Percentiles rank a stretch among this genome's conserved stretches.
phyloP scores from a whole-genome alignment of 495 filamentous ascomycete genomes.

The Aspergillus baeticus region DNA sequence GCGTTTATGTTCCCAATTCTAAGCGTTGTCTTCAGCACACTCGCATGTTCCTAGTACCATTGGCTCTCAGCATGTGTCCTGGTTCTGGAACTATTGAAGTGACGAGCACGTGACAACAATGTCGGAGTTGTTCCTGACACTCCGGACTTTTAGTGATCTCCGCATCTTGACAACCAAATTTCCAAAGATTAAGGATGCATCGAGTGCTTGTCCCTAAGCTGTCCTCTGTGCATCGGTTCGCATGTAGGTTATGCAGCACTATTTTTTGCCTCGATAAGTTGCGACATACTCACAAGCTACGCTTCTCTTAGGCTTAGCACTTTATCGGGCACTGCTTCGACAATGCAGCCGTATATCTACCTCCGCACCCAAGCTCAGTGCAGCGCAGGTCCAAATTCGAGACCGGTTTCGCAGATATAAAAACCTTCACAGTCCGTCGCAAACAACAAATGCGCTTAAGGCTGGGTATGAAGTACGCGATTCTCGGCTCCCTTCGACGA shows the following conservation, averaged over 20 bases:
- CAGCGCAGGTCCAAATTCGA: slow-evolving; percentile 46
- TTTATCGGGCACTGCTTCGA: slow-evolving; percentile 70
- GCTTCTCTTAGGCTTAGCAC: slow-evolving; percentile 57
- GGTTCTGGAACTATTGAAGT: not conserved
- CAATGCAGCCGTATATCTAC: slow-evolving; percentile 53
- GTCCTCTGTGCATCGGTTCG: slow-evolving; percentile 57
- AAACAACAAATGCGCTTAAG: slow-evolving; percentile 53
- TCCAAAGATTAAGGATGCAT: slow-evolving; percentile 34
- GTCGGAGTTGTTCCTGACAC: not conserved
- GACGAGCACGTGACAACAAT: slow-evolving; percentile 5
- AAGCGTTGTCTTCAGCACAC: too few species aligned
- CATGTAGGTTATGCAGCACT: slow-evolving; percentile 49
- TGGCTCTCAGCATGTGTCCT: too few species aligned
- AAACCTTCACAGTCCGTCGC: slow-evolving; percentile 51
- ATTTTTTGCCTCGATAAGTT: not conserved
- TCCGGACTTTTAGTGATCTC: not conserved
- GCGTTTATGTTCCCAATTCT: too few species aligned
- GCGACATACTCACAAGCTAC: slow-evolving; percentile 11
- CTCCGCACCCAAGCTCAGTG: slow-evolving; percentile 33
- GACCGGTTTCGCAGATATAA: slow-evolving; percentile 59
- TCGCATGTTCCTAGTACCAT: too few species aligned
- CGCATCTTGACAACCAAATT: not conserved
- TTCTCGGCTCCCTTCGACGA: not conserved
- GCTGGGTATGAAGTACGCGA: slow-evolving; percentile 63
- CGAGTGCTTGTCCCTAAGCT: slow-evolving; percentile 44